Evolutionary conservation across 805 yeast species (phyloP).

Genomic region (Wickerhamiella spandovensis): DNA sequence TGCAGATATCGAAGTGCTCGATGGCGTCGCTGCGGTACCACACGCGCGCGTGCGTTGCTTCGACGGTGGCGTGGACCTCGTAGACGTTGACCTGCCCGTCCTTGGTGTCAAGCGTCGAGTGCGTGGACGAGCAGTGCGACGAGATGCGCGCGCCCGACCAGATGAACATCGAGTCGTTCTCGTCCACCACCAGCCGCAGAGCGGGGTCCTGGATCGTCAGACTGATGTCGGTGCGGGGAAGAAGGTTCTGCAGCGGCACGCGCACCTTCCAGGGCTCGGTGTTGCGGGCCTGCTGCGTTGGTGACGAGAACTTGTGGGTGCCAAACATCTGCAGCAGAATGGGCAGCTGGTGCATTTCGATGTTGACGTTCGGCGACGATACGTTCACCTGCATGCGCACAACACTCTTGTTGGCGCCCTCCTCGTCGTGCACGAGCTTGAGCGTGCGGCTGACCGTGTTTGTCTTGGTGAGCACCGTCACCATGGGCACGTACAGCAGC

Average conservation of each 20-base stretch:
- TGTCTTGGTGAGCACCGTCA: constrained; percentile 24
- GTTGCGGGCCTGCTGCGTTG: background rate
- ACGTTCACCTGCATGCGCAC: constrained; percentile 23
- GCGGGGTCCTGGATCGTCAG: constrained; percentile 15
- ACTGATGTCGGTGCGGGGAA: constrained; percentile 14
- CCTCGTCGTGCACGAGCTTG: constrained; percentile 19
- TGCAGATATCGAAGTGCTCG: constrained; percentile 19
- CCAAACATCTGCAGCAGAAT: constrained; percentile 17
- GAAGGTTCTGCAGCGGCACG: constrained; percentile 10
- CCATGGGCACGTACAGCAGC: constrained; percentile 27
- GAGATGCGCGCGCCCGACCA: constrained; percentile 22
- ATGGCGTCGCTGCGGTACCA: constrained; percentile 23
- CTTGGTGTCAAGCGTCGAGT: constrained; percentile 7
- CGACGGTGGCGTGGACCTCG: constrained; percentile 9
- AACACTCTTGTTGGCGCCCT: constrained; percentile 8
- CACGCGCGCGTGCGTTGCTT: constrained; percentile 6
- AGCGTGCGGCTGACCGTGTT: constrained; percentile 26
- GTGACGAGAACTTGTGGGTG: background rate
- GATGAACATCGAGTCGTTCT: constrained; percentile 22
- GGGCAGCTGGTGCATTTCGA: constrained; percentile 26
- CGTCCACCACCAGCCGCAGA: constrained; percentile 15
- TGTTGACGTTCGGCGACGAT: constrained; percentile 27
- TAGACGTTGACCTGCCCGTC: constrained; percentile 6
- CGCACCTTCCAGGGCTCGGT: constrained; percentile 2
- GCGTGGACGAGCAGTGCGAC: constrained; percentile 23